Evolutionary conservation across 345 rosid genomes (phyloP).

Genomic region (Sonneratia caseolaris): DNA sequence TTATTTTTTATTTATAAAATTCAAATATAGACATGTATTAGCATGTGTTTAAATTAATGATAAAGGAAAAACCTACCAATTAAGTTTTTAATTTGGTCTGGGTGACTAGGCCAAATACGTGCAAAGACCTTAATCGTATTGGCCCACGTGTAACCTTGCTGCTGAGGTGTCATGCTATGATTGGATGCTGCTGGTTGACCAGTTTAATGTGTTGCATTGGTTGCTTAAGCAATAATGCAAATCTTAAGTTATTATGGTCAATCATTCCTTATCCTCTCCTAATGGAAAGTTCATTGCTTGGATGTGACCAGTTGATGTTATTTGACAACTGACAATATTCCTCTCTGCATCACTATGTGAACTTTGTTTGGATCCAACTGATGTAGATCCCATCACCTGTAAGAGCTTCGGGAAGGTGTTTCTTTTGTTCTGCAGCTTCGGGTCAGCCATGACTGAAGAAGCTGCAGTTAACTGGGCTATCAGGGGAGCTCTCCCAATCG

Average conservation of each 20-base stretch:
- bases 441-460: too few relatives aligned
- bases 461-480: too few relatives aligned
- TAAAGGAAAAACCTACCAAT: conserved; percentile 1
- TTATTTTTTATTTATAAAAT: not conserved
- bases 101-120: not conserved
- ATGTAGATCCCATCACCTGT: too few relatives aligned
- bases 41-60: not conserved
- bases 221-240: not conserved
- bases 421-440: too few relatives aligned
- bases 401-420: too few relatives aligned
- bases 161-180: not conserved
- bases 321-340: not conserved
- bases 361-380: too few relatives aligned
- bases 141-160: not conserved
- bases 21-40: too few relatives aligned
- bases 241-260: not conserved
- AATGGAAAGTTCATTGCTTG: not conserved
- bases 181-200: not conserved
- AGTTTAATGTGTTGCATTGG: not conserved
- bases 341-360: not conserved
- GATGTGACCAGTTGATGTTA: not conserved
- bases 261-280: not conserved
- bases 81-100: not conserved
- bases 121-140: not conserved
- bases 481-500: too few relatives aligned